Evolutionary conservation across 1,139 yeast genomes (phyloP).

Genomic region (Scheffersomyces insectosa): DNA sequence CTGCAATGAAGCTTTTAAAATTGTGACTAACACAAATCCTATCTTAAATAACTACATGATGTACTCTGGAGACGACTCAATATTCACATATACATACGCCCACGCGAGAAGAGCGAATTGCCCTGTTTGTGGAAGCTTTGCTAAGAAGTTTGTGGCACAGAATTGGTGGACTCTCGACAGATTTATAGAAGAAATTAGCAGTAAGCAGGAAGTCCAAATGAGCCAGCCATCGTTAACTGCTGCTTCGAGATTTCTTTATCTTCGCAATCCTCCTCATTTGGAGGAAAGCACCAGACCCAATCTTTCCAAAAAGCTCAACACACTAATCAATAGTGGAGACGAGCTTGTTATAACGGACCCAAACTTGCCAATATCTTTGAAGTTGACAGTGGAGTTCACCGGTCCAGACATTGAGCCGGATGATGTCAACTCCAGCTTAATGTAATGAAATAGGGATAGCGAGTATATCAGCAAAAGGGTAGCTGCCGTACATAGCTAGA

Average conservation of each 20-base stretch:
- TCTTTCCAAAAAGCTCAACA: slow-evolving; percentile 32
- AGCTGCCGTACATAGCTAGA: too few relatives aligned
- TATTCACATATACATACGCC: slow-evolving; percentile 70
- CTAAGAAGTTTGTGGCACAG: slow-evolving; percentile 33
- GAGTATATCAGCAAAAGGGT: too few relatives aligned
- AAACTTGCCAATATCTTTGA: slow-evolving; percentile 47
- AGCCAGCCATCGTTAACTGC: slow-evolving; percentile 54
- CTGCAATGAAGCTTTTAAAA: slow-evolving; percentile 83
- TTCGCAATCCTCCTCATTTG: slow-evolving; percentile 52
- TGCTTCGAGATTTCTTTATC: slow-evolving; percentile 42
- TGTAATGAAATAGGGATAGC: not conserved
- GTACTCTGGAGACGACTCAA: slow-evolving; percentile 79
- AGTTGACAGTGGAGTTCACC: slow-evolving; percentile 23
- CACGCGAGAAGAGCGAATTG: slow-evolving; percentile 64
- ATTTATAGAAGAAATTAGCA: slow-evolving; percentile 42
- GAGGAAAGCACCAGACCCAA: slow-evolving; percentile 53
- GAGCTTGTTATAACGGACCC: slow-evolving; percentile 63
- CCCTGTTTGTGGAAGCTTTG: slow-evolving; percentile 68
- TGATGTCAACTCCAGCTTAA: slow-evolving; percentile 4
- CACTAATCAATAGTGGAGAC: slow-evolving; percentile 44
- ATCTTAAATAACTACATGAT: slow-evolving; percentile 79
- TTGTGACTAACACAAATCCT: slow-evolving; percentile 69
- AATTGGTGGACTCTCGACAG: slow-evolving; percentile 48
- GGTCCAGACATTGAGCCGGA: slow-evolving; percentile 21
- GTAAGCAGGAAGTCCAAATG: slow-evolving; percentile 41